Percentiles rank a stretch among this genome's conserved stretches.
Conservation (phyloP, 2,329 filamentous ascomycete species). For the Hypoxylon sp. region DNA sequence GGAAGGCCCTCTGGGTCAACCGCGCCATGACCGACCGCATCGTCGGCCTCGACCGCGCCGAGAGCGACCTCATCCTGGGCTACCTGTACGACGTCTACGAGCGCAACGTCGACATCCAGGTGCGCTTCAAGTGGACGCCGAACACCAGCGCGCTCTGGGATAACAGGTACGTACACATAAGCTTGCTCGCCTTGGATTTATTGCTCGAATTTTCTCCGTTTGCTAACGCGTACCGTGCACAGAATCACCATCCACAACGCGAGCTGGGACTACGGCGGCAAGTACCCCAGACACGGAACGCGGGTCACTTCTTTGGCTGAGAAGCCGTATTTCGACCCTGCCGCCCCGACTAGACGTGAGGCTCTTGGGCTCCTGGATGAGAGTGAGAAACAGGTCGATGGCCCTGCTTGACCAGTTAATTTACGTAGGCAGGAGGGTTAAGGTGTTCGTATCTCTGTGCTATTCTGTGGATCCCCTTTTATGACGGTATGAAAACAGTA, state of each 20-base stretch:
- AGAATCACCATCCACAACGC: conserved; percentile 81
- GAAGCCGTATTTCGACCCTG: conserved; percentile 74
- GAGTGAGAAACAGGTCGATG: conserved; percentile 58
- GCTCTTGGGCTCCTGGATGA: conserved; percentile 73
- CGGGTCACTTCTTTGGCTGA: conserved; percentile 78
- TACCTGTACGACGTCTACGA: conserved; percentile 78
- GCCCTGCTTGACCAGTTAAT: conserved; percentile 36
- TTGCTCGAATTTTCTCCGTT: no score
- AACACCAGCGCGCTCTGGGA: conserved; percentile 77
- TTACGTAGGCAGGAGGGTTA: background rate
- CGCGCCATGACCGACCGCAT: conserved; percentile 76
- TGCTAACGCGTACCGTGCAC: background rate
- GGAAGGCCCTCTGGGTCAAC: conserved; percentile 81
- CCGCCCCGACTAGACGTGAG: conserved; percentile 74
- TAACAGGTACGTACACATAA: conserved; percentile 63
- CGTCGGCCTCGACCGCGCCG: conserved; percentile 75
- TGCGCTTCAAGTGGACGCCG: conserved; percentile 78
- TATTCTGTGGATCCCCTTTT: background rate
- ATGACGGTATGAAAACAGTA: background rate
- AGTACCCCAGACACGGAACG: conserved; percentile 76
- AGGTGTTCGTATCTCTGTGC: background rate
- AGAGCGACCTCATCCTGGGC: conserved; percentile 75
- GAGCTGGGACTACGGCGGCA: conserved; percentile 78
- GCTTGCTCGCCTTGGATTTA: no score
- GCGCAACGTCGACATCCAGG: conserved; percentile 77